These are phyloP conservation scores for Globisporangium apiculatum DNA, from an alignment of 352 stramenopile species.

Conservation along the genomic window DNA sequence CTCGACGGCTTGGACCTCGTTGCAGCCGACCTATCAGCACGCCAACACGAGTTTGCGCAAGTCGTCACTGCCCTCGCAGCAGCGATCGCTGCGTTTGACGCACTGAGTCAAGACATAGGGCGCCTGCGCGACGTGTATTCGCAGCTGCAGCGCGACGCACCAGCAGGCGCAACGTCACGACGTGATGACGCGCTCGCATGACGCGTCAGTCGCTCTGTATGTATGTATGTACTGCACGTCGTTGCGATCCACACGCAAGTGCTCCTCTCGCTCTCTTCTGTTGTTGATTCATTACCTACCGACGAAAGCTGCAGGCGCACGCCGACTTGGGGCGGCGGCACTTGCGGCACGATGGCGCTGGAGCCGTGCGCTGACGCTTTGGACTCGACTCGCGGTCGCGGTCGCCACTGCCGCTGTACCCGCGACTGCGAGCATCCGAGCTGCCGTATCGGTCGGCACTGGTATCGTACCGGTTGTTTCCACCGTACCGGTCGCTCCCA, in stretches of 20 bases:
- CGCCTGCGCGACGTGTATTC: constrained; percentile 22
- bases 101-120: constrained; percentile 19
- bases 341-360: constrained; percentile 37
- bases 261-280: neutral
- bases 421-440: constrained; percentile 17
- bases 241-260: neutral
- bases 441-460: constrained; percentile 19
- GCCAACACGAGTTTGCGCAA: constrained; percentile 20
- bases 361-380: constrained; percentile 23
- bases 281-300: constrained; percentile 5
- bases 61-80: constrained; percentile 14
- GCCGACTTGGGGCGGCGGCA: constrained; percentile 43
- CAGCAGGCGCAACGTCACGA: neutral
- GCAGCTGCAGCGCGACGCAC: constrained; percentile 12
- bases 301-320: constrained; percentile 47
- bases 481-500: constrained; percentile 8
- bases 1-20: constrained; percentile 14
- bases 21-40: constrained; percentile 5
- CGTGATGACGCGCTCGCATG: neutral
- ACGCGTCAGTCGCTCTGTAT: neutral
- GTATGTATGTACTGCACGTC: neutral
- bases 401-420: constrained; percentile 21
- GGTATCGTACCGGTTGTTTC: constrained; percentile 6
- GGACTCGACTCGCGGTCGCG: constrained; percentile 25
- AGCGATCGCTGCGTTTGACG: constrained; percentile 20